phyloP scores from a whole-genome alignment of 495 filamentous ascomycete species.

The Oidiodendron maius region DNA sequence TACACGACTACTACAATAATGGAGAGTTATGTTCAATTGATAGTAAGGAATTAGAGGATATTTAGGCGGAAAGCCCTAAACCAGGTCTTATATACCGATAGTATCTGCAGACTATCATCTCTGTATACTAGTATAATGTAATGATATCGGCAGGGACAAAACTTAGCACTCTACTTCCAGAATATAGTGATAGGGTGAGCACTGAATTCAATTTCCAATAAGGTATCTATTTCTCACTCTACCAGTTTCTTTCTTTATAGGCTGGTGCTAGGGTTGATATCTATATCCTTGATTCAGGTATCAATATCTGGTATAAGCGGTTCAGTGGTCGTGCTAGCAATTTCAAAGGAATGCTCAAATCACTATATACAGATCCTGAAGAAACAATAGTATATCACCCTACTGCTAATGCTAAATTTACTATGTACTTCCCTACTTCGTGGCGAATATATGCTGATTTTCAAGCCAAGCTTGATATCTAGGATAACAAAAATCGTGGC shows the following conservation, averaged over 20 bases:
- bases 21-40: neutral
- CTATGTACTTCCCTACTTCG: neutral
- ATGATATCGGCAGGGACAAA: neutral
- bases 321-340: neutral
- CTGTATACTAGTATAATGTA: neutral
- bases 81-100: neutral
- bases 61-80: neutral
- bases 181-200: neutral
- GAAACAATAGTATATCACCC: neutral
- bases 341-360: neutral
- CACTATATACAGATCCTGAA: neutral
- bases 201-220: neutral
- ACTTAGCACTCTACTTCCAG: neutral
- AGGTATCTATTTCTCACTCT: neutral
- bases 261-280: neutral
- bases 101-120: neutral
- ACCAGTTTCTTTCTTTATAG: neutral
- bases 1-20: neutral
- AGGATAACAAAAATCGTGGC: neutral
- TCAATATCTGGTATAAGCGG: neutral
- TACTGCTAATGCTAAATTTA: neutral
- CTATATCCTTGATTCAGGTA: neutral
- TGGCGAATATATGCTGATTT: neutral
- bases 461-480: neutral
- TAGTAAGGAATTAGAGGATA: neutral